Evolutionary conservation across 1,284 basidiomycete genomes (phyloP).

Genomic region (Sporisorium iseilematis-ciliati): DNA sequence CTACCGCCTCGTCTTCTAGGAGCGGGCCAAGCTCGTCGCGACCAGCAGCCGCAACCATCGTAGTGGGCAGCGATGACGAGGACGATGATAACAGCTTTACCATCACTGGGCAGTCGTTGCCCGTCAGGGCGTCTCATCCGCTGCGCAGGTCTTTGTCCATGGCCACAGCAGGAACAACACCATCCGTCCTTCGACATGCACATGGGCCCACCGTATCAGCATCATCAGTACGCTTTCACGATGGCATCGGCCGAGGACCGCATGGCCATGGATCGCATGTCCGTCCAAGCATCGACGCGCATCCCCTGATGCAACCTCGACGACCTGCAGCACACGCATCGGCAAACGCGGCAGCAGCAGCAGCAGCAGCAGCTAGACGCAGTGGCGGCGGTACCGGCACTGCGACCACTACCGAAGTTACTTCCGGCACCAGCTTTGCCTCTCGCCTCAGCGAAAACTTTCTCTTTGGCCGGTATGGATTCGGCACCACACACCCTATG

Average conservation of each 20-base stretch:
- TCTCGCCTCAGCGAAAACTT: conserved; percentile 23
- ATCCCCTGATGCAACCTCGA: conserved; percentile 25
- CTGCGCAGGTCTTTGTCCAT: conserved; percentile 16
- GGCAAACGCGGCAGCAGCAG: conserved; percentile 16
- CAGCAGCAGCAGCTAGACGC: conserved; percentile 19
- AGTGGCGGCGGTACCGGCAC: background rate
- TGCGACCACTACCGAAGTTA: background rate
- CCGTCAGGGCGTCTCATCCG: conserved; percentile 11
- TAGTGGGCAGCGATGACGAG: conserved; percentile 46
- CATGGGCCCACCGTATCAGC: conserved; percentile 1
- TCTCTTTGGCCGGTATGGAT: conserved; percentile 19
- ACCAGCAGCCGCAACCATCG: conserved; percentile 18
- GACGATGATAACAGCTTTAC: conserved; percentile 41
- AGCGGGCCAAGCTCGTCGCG: background rate
- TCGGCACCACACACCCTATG: conserved; percentile 28
- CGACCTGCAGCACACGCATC: conserved; percentile 30
- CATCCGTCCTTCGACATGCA: conserved; percentile 1
- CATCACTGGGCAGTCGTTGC: conserved; percentile 26
- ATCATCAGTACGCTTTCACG: conserved; percentile 31
- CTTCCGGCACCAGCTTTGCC: conserved; percentile 3
- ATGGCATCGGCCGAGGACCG: conserved; percentile 38
- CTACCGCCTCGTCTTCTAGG: conserved; percentile 8
- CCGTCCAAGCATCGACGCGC: conserved; percentile 22
- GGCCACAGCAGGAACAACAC: conserved; percentile 3
- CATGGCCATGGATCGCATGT: conserved; percentile 30